Conservation (phyloP, 2,329 filamentous ascomycete genomes). For the Fusarium sp. region DNA sequence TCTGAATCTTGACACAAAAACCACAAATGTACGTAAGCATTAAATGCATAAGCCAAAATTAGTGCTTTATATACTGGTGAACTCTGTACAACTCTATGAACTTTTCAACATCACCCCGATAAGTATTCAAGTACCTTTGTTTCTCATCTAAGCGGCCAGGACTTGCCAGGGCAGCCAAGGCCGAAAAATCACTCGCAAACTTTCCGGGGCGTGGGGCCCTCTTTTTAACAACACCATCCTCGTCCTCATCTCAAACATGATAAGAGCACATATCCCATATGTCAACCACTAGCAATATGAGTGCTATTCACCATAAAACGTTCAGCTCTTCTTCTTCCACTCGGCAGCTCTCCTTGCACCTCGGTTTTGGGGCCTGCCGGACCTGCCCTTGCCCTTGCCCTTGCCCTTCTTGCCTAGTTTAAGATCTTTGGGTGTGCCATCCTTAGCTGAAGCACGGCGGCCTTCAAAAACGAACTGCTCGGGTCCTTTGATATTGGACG, state of each 20-base stretch:
- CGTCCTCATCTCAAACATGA: neutral
- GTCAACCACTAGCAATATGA: neutral
- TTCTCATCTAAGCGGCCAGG: slow-evolving; percentile 25
- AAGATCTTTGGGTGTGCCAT: slow-evolving; percentile 70
- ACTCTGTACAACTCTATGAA: slow-evolving; percentile 8
- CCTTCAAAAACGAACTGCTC: slow-evolving; percentile 85
- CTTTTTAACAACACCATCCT: slow-evolving; percentile 3
- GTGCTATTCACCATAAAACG: neutral
- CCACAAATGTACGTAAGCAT: neutral
- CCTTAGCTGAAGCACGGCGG: slow-evolving; percentile 73
- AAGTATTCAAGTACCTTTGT: slow-evolving; percentile 15
- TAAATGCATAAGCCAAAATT: neutral
- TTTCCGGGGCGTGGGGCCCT: slow-evolving; percentile 27
- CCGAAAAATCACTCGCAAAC: slow-evolving; percentile 33
- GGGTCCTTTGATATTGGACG: slow-evolving; percentile 60
- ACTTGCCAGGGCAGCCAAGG: slow-evolving; percentile 6
- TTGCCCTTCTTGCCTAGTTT: slow-evolving; percentile 67
- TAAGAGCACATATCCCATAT: slow-evolving; percentile 9
- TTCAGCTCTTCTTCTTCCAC: slow-evolving; percentile 56
- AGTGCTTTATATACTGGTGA: neutral
- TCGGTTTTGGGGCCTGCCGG: slow-evolving; percentile 50
- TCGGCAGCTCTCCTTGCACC: slow-evolving; percentile 52
- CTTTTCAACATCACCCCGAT: neutral
- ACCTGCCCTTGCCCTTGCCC: slow-evolving; percentile 58
- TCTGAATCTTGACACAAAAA: neutral